A percentile compares a stretch with the other conserved stretches of the same genome.
Evolutionary conservation across 176 grass and related monocot genomes (phyloP).

Genomic region (Carex scoparia): DNA sequence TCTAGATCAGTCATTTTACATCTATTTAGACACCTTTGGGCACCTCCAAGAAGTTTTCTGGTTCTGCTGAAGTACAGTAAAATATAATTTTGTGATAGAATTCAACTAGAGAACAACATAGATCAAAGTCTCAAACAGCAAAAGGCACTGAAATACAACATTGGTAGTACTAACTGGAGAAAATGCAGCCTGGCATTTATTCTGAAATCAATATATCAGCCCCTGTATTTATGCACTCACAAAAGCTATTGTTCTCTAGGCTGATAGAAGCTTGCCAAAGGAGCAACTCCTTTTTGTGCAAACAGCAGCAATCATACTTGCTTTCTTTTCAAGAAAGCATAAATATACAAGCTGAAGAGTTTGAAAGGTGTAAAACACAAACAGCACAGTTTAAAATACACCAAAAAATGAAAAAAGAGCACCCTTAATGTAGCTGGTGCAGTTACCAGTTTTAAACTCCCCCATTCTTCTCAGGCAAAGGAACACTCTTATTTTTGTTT

Average conservation of each 20-base stretch:
- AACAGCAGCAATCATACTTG: not conserved
- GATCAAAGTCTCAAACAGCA: not conserved
- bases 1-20: not conserved
- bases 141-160: not conserved
- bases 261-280: not conserved
- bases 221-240: not conserved
- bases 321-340: not conserved
- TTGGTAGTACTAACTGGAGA: not conserved
- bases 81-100: not conserved
- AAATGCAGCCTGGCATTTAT: not conserved
- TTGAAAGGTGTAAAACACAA: not conserved
- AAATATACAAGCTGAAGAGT: not conserved
- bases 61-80: not conserved
- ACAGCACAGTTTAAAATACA: not conserved
- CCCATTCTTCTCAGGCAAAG: not conserved
- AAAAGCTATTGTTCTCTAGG: not conserved
- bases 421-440: not conserved
- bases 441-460: not conserved
- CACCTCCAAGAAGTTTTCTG: not conserved
- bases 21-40: not conserved
- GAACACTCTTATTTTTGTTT: not conserved
- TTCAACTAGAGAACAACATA: not conserved
- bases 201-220: not conserved
- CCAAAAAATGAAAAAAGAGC: not conserved
- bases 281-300: slow-evolving; percentile 1